phyloP scores from a whole-genome alignment of 2,329 filamentous ascomycete species.

The Trichoderma gracile region DNA sequence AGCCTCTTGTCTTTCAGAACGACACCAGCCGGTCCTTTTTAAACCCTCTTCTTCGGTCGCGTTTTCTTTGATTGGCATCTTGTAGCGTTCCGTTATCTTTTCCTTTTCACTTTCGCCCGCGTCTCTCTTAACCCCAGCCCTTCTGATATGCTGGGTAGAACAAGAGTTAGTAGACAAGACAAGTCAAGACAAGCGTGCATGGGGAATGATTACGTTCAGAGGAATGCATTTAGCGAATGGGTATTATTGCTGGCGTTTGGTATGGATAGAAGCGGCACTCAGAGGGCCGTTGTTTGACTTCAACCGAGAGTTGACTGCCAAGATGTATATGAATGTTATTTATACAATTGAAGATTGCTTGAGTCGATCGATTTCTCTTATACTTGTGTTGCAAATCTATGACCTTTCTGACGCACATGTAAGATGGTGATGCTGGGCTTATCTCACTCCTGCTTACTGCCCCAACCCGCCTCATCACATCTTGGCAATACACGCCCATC shows the following conservation, averaged over 20 bases:
- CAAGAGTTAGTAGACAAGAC: conserved; percentile 11
- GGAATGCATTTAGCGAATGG: conserved; percentile 10
- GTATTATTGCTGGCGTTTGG: conserved; percentile 7
- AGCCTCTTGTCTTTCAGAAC: conserved; percentile 36
- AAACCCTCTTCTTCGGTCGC: background rate
- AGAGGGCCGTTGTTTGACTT: conserved; percentile 4
- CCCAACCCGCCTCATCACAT: background rate
- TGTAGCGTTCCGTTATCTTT: background rate
- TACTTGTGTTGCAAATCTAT: background rate
- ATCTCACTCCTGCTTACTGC: too few species aligned
- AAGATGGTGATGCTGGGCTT: background rate
- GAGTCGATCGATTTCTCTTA: background rate
- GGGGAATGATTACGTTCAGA: background rate
- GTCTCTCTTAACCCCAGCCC: conserved; percentile 3
- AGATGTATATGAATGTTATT: conserved; percentile 8
- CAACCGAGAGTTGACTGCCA: background rate
- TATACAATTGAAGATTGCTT: background rate
- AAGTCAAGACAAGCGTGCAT: background rate
- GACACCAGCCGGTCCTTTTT: conserved; percentile 34
- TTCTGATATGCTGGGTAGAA: conserved; percentile 1
- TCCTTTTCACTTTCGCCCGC: background rate
- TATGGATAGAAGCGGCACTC: conserved; percentile 15
- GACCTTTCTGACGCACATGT: background rate
- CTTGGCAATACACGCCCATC: background rate
- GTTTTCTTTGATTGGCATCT: background rate